phyloP scores from a whole-genome alignment of 2,329 filamentous ascomycete species.

The Byssothecium circinans region DNA sequence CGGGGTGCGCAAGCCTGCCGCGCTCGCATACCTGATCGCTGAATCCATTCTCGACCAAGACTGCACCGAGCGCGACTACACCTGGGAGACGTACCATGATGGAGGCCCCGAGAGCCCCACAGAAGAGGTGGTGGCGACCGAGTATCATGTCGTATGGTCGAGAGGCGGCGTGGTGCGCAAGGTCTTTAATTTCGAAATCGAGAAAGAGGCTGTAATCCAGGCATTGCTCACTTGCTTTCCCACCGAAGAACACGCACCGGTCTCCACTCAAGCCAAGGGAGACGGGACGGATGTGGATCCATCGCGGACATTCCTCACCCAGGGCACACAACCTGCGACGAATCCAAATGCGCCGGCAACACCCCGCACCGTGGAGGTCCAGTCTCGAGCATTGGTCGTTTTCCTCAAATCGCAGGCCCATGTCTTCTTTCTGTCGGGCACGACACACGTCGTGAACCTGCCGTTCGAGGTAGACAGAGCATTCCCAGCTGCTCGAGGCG shows the following conservation, averaged over 20 bases:
- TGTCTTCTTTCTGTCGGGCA: conserved; percentile 85
- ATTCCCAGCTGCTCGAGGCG: conserved; percentile 77
- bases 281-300: conserved; percentile 15
- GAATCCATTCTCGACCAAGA: conserved; percentile 75
- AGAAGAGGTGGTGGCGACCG: conserved; percentile 79
- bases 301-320: conserved; percentile 30
- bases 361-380: conserved; percentile 25
- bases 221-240: conserved; percentile 84
- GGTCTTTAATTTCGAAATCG: conserved; percentile 80
- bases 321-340: conserved; percentile 37
- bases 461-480: conserved; percentile 92
- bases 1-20: conserved; percentile 85
- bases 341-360: conserved; percentile 25
- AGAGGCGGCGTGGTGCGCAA: conserved; percentile 82
- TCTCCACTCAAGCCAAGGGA: conserved; percentile 9
- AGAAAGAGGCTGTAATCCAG: conserved; percentile 84
- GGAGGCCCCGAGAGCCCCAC: conserved; percentile 55
- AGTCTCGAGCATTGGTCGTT: conserved; percentile 72
- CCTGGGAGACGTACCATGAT: conserved; percentile 68
- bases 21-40: conserved; percentile 77
- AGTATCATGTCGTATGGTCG: conserved; percentile 82
- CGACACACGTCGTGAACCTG: conserved; percentile 86
- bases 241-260: conserved; percentile 36
- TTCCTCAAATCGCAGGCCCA: conserved; percentile 92
- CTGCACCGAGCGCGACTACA: conserved; percentile 66